A percentile compares a stretch with the other conserved stretches of the same genome.
Conservation (phyloP, 108 stramenopile species). For the Parmales sp. region DNA sequence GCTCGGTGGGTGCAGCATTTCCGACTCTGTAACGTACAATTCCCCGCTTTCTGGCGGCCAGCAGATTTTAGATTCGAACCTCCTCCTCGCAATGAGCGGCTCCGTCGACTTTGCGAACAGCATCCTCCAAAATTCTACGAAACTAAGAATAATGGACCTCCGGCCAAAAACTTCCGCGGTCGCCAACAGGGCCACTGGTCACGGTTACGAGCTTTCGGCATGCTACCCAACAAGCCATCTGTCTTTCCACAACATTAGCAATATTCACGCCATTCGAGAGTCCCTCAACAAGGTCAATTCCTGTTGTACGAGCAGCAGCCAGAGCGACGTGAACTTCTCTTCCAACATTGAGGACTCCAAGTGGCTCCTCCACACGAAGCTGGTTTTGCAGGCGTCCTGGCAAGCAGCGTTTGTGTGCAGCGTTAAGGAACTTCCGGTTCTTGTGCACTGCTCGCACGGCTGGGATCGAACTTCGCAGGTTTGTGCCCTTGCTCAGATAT, state of each 20-base stretch:
- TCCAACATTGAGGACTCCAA: conserved; percentile 76
- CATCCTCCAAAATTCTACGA: too few species aligned
- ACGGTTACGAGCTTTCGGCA: conserved; percentile 70
- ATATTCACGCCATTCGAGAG: conserved; percentile 80
- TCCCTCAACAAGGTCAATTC: conserved; percentile 57
- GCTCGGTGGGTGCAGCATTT: too few species aligned
- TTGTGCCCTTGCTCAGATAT: conserved; percentile 68
- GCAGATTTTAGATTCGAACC: too few species aligned
- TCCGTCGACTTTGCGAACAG: too few species aligned
- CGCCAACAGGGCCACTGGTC: conserved; percentile 67
- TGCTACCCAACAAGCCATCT: conserved; percentile 63
- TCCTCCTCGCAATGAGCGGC: too few species aligned
- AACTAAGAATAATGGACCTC: conserved; percentile 84
- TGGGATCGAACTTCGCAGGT: conserved; percentile 98
- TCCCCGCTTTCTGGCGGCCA: too few species aligned
- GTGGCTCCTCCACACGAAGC: conserved; percentile 77
- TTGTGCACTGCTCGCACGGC: conserved; percentile 96
- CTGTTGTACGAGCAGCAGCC: conserved; percentile 39
- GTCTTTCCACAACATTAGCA: conserved; percentile 71
- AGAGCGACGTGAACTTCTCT: conserved; percentile 37
- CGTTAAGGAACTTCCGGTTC: conserved; percentile 69
- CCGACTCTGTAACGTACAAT: too few species aligned
- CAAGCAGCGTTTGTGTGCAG: conserved; percentile 74
- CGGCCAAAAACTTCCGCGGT: conserved; percentile 68
- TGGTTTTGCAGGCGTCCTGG: conserved; percentile 75